Conservation (phyloP, 2,329 filamentous ascomycete species). For the Cladosporium sp. region DNA sequence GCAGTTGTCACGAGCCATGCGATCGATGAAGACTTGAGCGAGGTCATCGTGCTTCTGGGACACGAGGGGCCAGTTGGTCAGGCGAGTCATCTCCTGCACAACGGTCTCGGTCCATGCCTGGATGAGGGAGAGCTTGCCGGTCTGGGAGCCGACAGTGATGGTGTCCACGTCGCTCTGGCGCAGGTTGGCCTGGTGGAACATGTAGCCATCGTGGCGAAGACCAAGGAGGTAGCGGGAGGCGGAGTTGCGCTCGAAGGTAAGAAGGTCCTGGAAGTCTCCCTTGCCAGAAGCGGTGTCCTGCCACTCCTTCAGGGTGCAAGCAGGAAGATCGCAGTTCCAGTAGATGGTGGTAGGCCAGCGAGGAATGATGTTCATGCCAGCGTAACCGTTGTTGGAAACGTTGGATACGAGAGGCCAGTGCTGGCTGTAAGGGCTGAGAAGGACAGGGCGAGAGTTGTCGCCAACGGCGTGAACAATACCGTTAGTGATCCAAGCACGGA, state of each 20-base stretch:
- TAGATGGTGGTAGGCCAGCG: constrained; percentile 64
- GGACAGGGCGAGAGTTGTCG: constrained; percentile 59
- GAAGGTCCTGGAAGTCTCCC: constrained; percentile 54
- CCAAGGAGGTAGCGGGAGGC: constrained; percentile 59
- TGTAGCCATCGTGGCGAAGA: constrained; percentile 57
- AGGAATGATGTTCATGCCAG: constrained; percentile 57
- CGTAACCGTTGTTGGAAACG: constrained; percentile 54
- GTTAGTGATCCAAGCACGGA: constrained; percentile 59
- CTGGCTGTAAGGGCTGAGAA: constrained; percentile 53
- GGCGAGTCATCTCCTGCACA: constrained; percentile 54
- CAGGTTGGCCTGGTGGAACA: constrained; percentile 66
- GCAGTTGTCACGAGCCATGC: constrained; percentile 55
- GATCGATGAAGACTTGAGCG: constrained; percentile 52
- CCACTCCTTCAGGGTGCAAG: constrained; percentile 61
- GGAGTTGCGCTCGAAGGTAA: constrained; percentile 52
- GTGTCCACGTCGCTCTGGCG: constrained; percentile 51
- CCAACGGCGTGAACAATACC: constrained; percentile 62
- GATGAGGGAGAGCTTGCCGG: constrained; percentile 52
- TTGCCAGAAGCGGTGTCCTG: constrained; percentile 57
- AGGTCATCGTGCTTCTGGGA: constrained; percentile 59
- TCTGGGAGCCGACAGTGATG: constrained; percentile 52
- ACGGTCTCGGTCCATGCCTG: constrained; percentile 59
- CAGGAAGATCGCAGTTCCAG: constrained; percentile 62
- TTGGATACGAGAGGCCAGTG: constrained; percentile 60
- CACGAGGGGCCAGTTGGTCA: constrained; percentile 57